phyloP scores from a whole-genome alignment of 176 grass and related monocot species.

The Ampelocalamus luodianensis region DNA sequence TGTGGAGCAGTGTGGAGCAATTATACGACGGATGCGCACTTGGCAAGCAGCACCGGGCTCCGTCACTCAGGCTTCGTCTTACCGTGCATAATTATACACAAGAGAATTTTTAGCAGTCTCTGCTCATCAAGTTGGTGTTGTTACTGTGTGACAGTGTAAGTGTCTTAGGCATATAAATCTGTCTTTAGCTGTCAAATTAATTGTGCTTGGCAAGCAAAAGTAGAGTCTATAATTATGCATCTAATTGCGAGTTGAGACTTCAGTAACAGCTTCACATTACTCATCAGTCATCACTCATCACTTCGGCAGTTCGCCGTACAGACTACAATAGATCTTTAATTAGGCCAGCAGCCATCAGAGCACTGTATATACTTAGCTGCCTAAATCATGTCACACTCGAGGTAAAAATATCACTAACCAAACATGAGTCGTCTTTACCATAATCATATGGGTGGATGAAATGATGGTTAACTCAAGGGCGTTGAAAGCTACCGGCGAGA shows the following conservation, averaged over 20 bases:
- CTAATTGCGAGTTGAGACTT: background rate
- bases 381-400: background rate
- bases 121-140: too few species aligned
- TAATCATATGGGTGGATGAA: constrained; percentile 7
- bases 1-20: too few species aligned
- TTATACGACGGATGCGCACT: too few species aligned
- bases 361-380: background rate
- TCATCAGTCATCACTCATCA: background rate
- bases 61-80: too few species aligned
- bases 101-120: background rate
- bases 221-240: background rate
- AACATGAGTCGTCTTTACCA: background rate
- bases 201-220: background rate
- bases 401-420: background rate
- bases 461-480: background rate
- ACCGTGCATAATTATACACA: too few species aligned
- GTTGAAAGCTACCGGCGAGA: constrained; percentile 34
- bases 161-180: too few species aligned
- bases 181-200: background rate
- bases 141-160: too few species aligned
- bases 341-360: background rate
- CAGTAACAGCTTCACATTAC: background rate
- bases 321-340: background rate
- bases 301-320: background rate
- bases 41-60: too few species aligned